Conservation (phyloP, 345 rosid species). For the Streptanthus diversifolius region DNA sequence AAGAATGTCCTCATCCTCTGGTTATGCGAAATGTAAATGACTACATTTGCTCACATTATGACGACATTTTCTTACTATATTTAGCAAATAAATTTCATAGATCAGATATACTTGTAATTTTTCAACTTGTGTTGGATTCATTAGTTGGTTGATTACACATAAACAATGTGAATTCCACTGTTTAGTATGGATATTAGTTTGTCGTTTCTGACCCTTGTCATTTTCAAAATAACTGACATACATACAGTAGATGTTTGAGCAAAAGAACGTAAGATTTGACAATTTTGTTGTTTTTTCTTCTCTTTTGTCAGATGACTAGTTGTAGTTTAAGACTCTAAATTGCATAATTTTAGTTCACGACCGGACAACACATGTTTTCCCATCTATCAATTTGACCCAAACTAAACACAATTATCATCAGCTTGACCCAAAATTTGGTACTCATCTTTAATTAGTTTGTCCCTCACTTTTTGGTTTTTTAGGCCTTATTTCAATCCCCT, state of each 20-base stretch:
- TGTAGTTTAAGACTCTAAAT: not conserved
- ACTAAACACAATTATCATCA: not conserved
- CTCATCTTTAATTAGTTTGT: not conserved
- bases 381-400: not conserved
- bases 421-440: not conserved
- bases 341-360: not conserved
- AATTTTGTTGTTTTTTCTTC: not conserved
- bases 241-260: not conserved
- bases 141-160: not conserved
- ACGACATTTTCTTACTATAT: too few relatives aligned
- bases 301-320: not conserved
- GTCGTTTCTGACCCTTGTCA: not conserved
- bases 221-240: too few relatives aligned
- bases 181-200: not conserved
- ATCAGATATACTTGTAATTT: not conserved
- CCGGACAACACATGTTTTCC: not conserved
- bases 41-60: not conserved
- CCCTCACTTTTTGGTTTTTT: slow-evolving; percentile 32
- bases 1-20: slow-evolving; percentile 22
- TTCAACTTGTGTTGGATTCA: not conserved
- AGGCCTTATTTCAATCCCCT: slow-evolving; percentile 79
- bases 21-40: not conserved
- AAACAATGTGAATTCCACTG: not conserved
- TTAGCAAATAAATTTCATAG: not conserved
- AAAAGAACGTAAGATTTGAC: not conserved